These are phyloP conservation scores for Stachybotrys chlorohalonatus DNA, from an alignment of 2,329 filamentous ascomycete genomes.

Conservation along the genomic window DNA sequence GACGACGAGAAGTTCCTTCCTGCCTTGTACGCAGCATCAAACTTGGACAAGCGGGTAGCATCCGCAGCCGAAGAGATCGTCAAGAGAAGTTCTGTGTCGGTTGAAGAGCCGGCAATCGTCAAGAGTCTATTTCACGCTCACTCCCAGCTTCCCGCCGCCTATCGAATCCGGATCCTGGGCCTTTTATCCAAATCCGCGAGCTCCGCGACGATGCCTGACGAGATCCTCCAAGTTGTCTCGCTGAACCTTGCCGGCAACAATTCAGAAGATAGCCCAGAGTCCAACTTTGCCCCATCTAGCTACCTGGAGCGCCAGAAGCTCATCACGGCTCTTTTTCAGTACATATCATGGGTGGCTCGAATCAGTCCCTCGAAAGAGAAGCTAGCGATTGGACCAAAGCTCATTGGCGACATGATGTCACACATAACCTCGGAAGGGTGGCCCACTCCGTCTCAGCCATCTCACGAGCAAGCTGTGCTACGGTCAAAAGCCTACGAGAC, in stretches of 20 bases:
- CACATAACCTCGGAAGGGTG: conserved; percentile 79
- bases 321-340: conserved; percentile 73
- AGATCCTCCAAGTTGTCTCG: conserved; percentile 62
- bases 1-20: conserved; percentile 79
- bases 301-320: conserved; percentile 72
- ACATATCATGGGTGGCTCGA: conserved; percentile 77
- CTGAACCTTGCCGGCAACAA: conserved; percentile 44
- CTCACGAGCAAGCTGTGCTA: conserved; percentile 53
- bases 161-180: conserved; percentile 68
- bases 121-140: conserved; percentile 64
- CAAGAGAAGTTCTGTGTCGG: conserved; percentile 65
- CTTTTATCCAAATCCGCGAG: conserved; percentile 68
- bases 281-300: conserved; percentile 28
- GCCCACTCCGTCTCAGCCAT: conserved; percentile 56
- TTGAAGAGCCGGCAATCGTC: conserved; percentile 61
- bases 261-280: background rate
- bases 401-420: conserved; percentile 59
- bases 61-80: conserved; percentile 83
- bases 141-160: conserved; percentile 58
- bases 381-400: conserved; percentile 57
- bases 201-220: conserved; percentile 59
- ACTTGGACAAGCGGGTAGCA: conserved; percentile 70
- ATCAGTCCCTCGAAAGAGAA: conserved; percentile 51
- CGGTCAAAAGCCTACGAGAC: conserved; percentile 83
- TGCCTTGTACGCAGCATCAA: conserved; percentile 73